Evolutionary conservation across 257 asterid species (phyloP), one percentile per base, ranked within the genome.

Genomic region (Solanum sejunctum): DNA sequence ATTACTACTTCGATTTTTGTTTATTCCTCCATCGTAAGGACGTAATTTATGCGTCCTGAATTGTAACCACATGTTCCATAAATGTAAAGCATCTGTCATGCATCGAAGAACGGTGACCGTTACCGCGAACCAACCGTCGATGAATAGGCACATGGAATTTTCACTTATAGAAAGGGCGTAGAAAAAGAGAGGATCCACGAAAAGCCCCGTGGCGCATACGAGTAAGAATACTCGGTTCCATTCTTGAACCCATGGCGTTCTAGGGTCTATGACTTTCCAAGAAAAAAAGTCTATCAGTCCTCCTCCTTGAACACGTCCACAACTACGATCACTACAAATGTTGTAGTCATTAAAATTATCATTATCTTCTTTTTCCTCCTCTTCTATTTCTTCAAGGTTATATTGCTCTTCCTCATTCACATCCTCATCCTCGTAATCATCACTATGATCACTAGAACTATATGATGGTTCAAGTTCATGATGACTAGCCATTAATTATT

Each of bases 31-130:
- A 12, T 32, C 81, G 56, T 28, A 85, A 26, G 77, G 90, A 54
- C 92, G 86, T 26, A 51, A 26, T 51, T 89, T 88, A 86, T 85
- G 88, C 87, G 91, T 86, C 85, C 88, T 92, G 85, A 93, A 90
- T 91, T 92, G 98, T n/a, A 96, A 84, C 96, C 97, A 94, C 91
- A 94, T 93, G 90, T 95, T 95, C 92, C 94, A 93, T 28, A 95
- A 84, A 89, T 97, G 98, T 39, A 94, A 78, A 28, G 97, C 92
- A 84, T 97, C 99, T 9, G 94, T 92, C 94, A 93, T 91, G 97
- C 94, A 94, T 51, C 98, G 95, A 87, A 95, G 94, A 39, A 85
- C 95, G 3, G 98, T 95, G 63, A 97, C 96, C 60, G 95, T 90
- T 83, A 90, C 85, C 43, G 97, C 91, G 86, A 97, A 94, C 98